A percentile compares a stretch with the other conserved stretches of the same genome.
These are phyloP conservation scores for Wallacemonas sp. DNA, from an alignment of 208 protist species.

Conservation along the genomic window DNA sequence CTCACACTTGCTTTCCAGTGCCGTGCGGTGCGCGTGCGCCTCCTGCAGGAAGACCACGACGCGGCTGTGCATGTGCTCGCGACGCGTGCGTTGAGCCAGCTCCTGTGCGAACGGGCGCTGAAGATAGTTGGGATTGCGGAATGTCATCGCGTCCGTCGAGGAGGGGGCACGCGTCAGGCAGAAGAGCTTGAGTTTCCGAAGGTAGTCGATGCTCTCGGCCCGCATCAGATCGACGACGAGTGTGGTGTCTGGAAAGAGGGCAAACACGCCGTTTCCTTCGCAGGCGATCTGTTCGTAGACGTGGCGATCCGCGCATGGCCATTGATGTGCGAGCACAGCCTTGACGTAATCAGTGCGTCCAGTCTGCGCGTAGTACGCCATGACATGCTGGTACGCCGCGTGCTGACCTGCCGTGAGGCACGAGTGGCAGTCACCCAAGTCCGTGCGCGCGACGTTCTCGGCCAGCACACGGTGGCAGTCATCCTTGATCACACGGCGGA, in stretches of 20 bases:
- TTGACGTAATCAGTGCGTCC: constrained; percentile 9
- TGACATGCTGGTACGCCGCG: constrained; percentile 41
- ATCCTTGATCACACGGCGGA: constrained; percentile 48
- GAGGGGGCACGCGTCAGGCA: not conserved
- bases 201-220: constrained; percentile 30
- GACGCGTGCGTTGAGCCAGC: constrained; percentile 39
- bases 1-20: no score
- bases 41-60: constrained; percentile 28
- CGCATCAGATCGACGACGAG: constrained; percentile 28
- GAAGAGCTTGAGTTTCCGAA: constrained; percentile 13
- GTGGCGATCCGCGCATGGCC: not conserved
- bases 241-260: constrained; percentile 32
- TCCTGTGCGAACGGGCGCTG: constrained; percentile 24
- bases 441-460: constrained; percentile 12
- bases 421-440: constrained; percentile 42
- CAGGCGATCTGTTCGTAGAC: not conserved
- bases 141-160: not conserved
- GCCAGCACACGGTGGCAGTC: constrained; percentile 24
- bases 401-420: constrained; percentile 72
- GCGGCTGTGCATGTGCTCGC: constrained; percentile 22
- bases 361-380: constrained; percentile 34
- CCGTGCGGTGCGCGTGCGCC: constrained; percentile 15
- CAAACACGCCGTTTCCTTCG: constrained; percentile 3
- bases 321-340: constrained; percentile 1
- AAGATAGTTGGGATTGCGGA: constrained; percentile 39